Base-by-base conservation (phyloP, 2,329 filamentous ascomycete genomes). In the Phialophora chinensis region DNA sequence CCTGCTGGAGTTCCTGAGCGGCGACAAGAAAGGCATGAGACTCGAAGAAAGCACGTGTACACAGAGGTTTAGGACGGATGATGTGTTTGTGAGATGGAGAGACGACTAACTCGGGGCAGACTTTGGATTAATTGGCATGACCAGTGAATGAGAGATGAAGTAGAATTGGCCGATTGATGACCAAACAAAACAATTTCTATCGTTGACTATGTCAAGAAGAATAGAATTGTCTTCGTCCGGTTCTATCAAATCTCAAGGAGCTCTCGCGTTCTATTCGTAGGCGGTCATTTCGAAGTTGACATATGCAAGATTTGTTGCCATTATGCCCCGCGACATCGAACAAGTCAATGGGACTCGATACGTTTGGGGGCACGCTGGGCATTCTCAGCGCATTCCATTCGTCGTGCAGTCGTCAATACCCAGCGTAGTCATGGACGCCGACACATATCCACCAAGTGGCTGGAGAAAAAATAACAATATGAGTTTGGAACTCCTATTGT, bases 41-140 rank as follows among this genome's bases (percentile, higher is more conserved):
- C 77, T 98, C 55, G 88, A 90, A 69, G 91, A 97, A 53, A 94
- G 90, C 72, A 92, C 90, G 12, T 97, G 90, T 78, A 94, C 91
- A 14, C 91, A 94, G 77, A 83, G 91, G 62, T 94, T 93, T 76
- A 87, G 91, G 73, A 94, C 91, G 4, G 91, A 94, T 75, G 91
- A 93, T 78, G 91, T 94, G 23, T 86, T 89, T 72, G 87, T 94
- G 57, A 87, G 90, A 76, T 94, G 91, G 91, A 87, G 91, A 77
- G 88, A 72, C 55, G 72, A 91, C 75, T 84, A 70, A 79, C 4
- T n/a, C 17, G 38, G 38, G 2, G n/a, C 49, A 23, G 11, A 3
- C 49, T 27, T 27, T 17, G 1, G 20, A 52, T 27, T 52, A 12
- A 27, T 52, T 27, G 49, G 17, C 49, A 29, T 52, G 25, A 17